Evolutionary conservation across 2,329 filamentous ascomycete species (phyloP), one percentile per base, ranked within the genome.

Genomic region (Ophiostoma piceae): DNA sequence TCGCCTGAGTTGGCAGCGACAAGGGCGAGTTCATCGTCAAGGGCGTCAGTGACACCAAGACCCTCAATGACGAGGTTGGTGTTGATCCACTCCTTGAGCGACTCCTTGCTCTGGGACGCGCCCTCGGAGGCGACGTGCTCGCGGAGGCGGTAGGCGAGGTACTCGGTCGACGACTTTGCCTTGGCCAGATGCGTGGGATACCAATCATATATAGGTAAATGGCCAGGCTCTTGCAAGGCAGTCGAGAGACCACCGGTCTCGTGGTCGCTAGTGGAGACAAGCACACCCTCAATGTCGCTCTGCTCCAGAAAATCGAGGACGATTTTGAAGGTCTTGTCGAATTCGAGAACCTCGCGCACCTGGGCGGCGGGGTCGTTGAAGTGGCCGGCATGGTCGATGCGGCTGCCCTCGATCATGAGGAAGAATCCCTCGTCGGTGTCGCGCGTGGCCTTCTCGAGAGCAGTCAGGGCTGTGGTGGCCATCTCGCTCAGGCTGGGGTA

Each of bases 351-450:
- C 79, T 99, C 95, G 74, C 92, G 89, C 12, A 94, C 92, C 76
- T 95, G 92, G 0, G 92, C 90, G 11, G 90, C 91, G 0, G 92
- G 91, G 75, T 95, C 92, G 75, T 95, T 95, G 73, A 86, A 87
- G 77, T 95, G 92, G 7, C 93, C 95, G 3, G 95, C 94, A 77
- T 99, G 95, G 76, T 99, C 95, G 75, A 99, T 98, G 60, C 95
- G 86, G 75, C 92, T 96, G 4, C 94, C 95, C 79, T 99, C 95
- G 72, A 99, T 96, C 94, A 99, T 97, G 75, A 99, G 83, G 80
- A 99, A 99, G 83, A 98, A 99, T 4, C 95, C 95, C 79, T 96
- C 88, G 60, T 98, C 92, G 72, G 87, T 92, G 76, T 94, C 84
- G 76, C 87, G 84, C 0, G 95, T 97, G 0, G 94, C 95, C 71